Conservation (phyloP, 305 asterid genomes). For the Solanum aculeatissimum region DNA sequence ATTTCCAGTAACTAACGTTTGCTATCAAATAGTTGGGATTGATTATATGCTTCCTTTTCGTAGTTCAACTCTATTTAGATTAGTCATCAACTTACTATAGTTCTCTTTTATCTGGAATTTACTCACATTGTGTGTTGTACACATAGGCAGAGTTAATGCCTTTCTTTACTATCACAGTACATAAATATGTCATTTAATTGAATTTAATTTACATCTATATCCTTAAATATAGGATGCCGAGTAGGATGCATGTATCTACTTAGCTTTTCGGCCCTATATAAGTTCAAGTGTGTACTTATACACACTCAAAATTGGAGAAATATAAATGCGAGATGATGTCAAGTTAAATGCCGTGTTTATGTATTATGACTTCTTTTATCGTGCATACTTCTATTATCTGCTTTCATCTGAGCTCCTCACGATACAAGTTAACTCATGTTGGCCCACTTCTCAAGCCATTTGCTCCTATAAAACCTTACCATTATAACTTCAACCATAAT, state of each 20-base stretch:
- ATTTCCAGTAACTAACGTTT: too few relatives aligned
- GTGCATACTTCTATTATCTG: background rate
- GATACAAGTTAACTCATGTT: background rate
- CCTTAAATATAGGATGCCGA: too few relatives aligned
- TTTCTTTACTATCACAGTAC: background rate
- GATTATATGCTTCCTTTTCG: background rate
- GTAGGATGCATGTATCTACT: too few relatives aligned
- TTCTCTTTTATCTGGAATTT: background rate
- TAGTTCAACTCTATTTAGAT: background rate
- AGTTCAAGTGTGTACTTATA: background rate
- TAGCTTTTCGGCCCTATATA: too few relatives aligned
- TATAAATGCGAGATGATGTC: background rate
- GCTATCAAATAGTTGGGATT: background rate
- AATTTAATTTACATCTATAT: too few relatives aligned
- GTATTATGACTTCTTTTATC: background rate
- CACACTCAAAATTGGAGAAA: background rate
- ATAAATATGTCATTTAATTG: too few relatives aligned
- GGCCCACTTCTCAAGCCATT: constrained; percentile 9
- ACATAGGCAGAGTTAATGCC: background rate
- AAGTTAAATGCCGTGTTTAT: background rate
- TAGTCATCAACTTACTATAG: background rate
- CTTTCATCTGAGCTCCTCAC: constrained; percentile 4
- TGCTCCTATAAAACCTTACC: constrained; percentile 33
- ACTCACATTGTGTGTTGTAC: background rate
- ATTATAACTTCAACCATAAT: constrained; percentile 20